Evolutionary conservation across 805 yeast species (phyloP).

Genomic region (Grigorovia transvaalensis): DNA sequence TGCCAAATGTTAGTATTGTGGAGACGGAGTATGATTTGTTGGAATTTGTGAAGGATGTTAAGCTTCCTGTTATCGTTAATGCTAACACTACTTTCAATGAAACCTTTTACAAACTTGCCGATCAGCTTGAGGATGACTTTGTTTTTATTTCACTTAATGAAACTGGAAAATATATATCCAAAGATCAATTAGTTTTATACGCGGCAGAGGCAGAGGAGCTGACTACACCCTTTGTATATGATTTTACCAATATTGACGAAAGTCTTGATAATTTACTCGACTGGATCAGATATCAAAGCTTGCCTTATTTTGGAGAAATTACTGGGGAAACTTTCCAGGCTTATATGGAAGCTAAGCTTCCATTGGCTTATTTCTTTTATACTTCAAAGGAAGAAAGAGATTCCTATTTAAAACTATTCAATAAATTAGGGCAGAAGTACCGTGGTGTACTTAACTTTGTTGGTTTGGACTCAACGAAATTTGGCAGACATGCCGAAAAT

Average conservation of each 20-base stretch:
- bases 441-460: conserved; percentile 82
- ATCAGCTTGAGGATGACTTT: conserved; percentile 49
- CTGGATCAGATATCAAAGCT: conserved; percentile 23
- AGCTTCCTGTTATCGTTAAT: conserved; percentile 51
- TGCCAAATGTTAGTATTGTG: conserved; percentile 59
- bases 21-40: conserved; percentile 41
- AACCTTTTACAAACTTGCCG: conserved; percentile 56
- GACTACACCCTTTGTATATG: conserved; percentile 21
- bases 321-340: conserved; percentile 67
- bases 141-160: conserved; percentile 42
- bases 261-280: conserved; percentile 40
- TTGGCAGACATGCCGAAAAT: conserved; percentile 81
- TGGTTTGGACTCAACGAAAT: conserved; percentile 71
- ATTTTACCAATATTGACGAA: conserved; percentile 17
- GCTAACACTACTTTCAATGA: conserved; percentile 37
- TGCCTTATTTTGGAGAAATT: conserved; percentile 43
- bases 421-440: conserved; percentile 56
- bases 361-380: conserved; percentile 85
- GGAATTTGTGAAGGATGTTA: conserved; percentile 31
- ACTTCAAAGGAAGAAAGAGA: conserved; percentile 57
- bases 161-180: conserved; percentile 13
- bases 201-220: conserved; percentile 23
- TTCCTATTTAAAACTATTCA: conserved; percentile 41
- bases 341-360: conserved; percentile 63
- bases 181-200: conserved; percentile 24